phyloP scores from a whole-genome alignment of 495 filamentous ascomycete species.

The Cenococcum geophilum region DNA sequence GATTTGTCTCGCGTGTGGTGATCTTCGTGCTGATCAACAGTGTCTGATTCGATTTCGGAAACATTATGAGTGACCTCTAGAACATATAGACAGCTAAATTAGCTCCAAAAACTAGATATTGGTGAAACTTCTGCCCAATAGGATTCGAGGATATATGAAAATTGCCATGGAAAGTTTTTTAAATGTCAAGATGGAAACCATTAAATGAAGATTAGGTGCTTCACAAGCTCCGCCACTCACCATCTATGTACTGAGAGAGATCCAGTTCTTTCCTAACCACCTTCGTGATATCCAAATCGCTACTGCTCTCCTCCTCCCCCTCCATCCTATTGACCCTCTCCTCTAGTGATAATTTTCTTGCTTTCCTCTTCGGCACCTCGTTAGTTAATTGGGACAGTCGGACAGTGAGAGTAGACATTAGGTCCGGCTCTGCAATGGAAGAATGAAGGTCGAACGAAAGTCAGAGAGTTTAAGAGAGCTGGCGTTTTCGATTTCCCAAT shows the following conservation, averaged over 20 bases:
- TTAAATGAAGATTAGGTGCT: no score
- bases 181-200: no score
- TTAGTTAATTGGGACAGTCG: background rate
- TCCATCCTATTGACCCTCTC: background rate
- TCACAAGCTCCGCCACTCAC: slow-evolving; percentile 1
- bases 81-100: background rate
- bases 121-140: no score
- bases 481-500: no score
- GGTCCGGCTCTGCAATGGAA: background rate
- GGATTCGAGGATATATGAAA: no score
- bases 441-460: background rate
- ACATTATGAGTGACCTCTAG: background rate
- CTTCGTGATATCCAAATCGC: slow-evolving; percentile 17
- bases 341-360: background rate
- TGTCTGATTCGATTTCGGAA: slow-evolving; percentile 7
- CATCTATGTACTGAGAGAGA: slow-evolving; percentile 20
- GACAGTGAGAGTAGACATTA: background rate
- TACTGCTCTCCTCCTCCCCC: slow-evolving; percentile 9
- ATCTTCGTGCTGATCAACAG: slow-evolving; percentile 23
- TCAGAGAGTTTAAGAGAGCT: background rate
- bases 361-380: background rate
- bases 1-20: slow-evolving; percentile 20
- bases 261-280: slow-evolving; percentile 10
- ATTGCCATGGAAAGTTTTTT: no score
- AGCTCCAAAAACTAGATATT: background rate